phyloP scores from a whole-genome alignment of 192 early-diverging fungal genomes.

The Powellomyces hirtus region DNA sequence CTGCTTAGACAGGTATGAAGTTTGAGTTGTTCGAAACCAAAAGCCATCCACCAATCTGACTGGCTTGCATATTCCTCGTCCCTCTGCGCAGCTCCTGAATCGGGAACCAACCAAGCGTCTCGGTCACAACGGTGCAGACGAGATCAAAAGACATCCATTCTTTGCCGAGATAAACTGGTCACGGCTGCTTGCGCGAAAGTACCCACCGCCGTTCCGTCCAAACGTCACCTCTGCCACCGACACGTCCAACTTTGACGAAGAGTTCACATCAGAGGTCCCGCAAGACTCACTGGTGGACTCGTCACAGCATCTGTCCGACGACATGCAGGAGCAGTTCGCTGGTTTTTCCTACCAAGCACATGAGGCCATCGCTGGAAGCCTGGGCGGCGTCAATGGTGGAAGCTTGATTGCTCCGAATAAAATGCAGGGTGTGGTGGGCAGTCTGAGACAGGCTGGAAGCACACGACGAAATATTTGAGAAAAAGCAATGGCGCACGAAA shows the following conservation, averaged over 20 bases:
- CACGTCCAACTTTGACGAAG: constrained; percentile 97
- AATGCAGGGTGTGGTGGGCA: constrained; percentile 17
- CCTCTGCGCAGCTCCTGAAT: constrained; percentile 58
- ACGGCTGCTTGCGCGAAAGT: constrained; percentile 83
- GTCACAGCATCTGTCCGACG: constrained; percentile 74
- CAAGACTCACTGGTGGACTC: constrained; percentile 83
- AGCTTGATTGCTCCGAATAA: constrained; percentile 22
- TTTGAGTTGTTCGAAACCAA: background rate
- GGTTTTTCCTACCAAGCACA: constrained; percentile 78
- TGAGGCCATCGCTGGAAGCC: constrained; percentile 27
- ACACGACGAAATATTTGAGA: constrained; percentile 9
- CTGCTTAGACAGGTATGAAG: constrained; percentile 40
- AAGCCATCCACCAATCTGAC: background rate
- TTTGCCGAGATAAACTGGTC: constrained; percentile 91
- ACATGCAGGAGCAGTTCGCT: constrained; percentile 90
- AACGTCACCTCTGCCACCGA: constrained; percentile 69
- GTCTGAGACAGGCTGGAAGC: constrained; percentile 17
- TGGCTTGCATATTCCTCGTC: background rate
- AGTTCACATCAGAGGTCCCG: constrained; percentile 93
- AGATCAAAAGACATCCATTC: constrained; percentile 88
- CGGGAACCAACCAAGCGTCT: constrained; percentile 78
- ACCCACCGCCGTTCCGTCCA: constrained; percentile 60
- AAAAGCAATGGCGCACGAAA: no score
- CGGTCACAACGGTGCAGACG: constrained; percentile 74
- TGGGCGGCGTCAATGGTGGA: constrained; percentile 22